Evolutionary conservation across 306 rosid genomes (phyloP).

Genomic region (Quercus agrifolia): DNA sequence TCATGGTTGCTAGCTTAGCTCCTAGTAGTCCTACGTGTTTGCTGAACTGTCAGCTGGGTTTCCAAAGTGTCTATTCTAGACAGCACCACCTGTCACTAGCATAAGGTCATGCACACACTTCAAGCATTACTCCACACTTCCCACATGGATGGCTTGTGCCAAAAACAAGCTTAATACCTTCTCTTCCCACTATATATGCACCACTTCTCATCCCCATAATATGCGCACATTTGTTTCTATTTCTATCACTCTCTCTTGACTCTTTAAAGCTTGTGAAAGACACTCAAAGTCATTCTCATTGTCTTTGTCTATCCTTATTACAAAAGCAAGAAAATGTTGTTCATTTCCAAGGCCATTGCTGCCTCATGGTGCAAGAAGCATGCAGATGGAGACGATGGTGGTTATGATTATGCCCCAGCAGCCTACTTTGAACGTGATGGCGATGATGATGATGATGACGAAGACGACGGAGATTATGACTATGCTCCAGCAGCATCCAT

Average conservation of each 20-base stretch:
- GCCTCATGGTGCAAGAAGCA: conserved; percentile 17
- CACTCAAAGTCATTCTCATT: background rate
- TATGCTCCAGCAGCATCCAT: conserved; percentile 28
- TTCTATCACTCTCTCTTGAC: background rate
- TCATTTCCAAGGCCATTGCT: conserved; percentile 16
- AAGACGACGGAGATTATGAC: conserved; percentile 1
- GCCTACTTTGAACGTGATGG: conserved; percentile 2
- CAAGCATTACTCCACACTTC: conserved; percentile 27
- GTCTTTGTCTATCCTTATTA: background rate
- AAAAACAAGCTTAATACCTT: background rate
- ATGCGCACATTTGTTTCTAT: background rate
- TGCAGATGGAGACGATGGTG: background rate
- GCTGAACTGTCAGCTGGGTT: conserved; percentile 11
- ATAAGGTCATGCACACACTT: conserved; percentile 1
- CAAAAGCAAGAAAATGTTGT: conserved; percentile 6
- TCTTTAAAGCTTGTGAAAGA: background rate
- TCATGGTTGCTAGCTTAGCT: no score
- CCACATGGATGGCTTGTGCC: conserved; percentile 27
- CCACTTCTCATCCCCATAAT: background rate
- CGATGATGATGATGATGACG: background rate
- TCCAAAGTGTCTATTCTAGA: conserved; percentile 18
- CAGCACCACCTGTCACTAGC: background rate
- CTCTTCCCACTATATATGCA: conserved; percentile 8
- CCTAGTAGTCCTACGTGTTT: conserved; percentile 10
- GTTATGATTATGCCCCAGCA: background rate